Evolutionary conservation across 106 monocot species (phyloP), one percentile per base, ranked within the genome.

Genomic region (Gastrodia elata): DNA sequence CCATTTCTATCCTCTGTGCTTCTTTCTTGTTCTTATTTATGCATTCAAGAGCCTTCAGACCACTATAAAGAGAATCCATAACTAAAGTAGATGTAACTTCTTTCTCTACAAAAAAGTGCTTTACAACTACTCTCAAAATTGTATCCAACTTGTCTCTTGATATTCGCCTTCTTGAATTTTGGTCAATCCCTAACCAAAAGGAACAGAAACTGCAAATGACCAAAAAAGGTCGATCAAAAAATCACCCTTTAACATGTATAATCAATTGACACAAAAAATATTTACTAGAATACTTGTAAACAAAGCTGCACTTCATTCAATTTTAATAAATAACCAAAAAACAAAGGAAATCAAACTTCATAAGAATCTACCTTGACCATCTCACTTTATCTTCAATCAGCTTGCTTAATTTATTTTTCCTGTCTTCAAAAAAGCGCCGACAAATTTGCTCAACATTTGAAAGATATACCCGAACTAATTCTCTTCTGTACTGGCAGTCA

Each of bases 71-170:
- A 27, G 88, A 93, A 83, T 98, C 97, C 90, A 98, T 98, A 38
- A 98, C 91, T 79, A 98, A 80, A 36, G 97, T 98, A 35, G 97
- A 98, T 46, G 97, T 93, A 10, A 98, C 97, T 74, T 98, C 97
- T 79, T 98, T 93, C 80, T 98, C 97, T 33, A 90, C 76, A 61
- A 98, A 98, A 69, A 98, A 93, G 33, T 91, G 84, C 42, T 98
- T 93, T 24, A 98, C 91, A 41, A 87, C 82, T 55, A 87, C 80
- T 84, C 91, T 93, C 41, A 98, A 26, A 71, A 93, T 87, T 11
- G 84, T 69, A 39, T 88, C 90, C 5, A 82, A 78, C 75, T 91
- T 93, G 20, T 93, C 91, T 68, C 83, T 83, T 55, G 91, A 91
- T 86, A 98, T 91, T 48, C 77, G 78, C 39, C 64, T 44, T 65